These are phyloP conservation scores for Botrytis galanthina DNA, from an alignment of 2,329 filamentous ascomycete genomes.

Conservation along the genomic window DNA sequence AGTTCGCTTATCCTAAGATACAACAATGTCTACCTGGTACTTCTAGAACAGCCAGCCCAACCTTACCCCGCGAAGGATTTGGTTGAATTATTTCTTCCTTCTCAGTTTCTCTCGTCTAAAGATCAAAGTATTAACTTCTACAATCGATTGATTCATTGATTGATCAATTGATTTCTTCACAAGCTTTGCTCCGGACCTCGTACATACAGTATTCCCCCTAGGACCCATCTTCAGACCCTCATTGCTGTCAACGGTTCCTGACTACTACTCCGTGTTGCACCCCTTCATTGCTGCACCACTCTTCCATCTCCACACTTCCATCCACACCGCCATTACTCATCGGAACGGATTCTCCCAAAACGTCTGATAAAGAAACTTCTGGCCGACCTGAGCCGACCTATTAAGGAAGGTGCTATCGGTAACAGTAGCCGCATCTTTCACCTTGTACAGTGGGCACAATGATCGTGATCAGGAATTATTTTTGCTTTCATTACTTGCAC, in stretches of 20 bases:
- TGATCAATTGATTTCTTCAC: neutral
- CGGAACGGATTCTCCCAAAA: neutral
- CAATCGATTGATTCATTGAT: neutral
- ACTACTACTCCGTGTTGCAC: neutral
- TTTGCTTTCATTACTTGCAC: neutral
- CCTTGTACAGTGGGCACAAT: constrained; percentile 5
- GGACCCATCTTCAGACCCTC: neutral
- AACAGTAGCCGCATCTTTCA: neutral
- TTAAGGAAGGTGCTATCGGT: constrained; percentile 3
- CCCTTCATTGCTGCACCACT: constrained; percentile 12
- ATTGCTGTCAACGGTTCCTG: neutral
- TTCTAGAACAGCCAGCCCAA: neutral
- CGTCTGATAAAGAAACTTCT: neutral
- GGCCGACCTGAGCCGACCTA: constrained; percentile 1
- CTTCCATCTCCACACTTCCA: constrained; percentile 11
- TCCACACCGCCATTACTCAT: constrained; percentile 10
- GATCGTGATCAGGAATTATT: neutral
- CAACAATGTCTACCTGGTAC: neutral
- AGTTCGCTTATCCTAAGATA: neutral
- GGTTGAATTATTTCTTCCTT: neutral
- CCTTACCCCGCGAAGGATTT: neutral
- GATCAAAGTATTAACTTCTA: neutral
- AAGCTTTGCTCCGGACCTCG: neutral
- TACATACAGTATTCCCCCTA: neutral
- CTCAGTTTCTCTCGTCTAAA: neutral